Base-by-base conservation (phyloP, 495 filamentous ascomycete species). In the Hypoxylon trugodes region DNA sequence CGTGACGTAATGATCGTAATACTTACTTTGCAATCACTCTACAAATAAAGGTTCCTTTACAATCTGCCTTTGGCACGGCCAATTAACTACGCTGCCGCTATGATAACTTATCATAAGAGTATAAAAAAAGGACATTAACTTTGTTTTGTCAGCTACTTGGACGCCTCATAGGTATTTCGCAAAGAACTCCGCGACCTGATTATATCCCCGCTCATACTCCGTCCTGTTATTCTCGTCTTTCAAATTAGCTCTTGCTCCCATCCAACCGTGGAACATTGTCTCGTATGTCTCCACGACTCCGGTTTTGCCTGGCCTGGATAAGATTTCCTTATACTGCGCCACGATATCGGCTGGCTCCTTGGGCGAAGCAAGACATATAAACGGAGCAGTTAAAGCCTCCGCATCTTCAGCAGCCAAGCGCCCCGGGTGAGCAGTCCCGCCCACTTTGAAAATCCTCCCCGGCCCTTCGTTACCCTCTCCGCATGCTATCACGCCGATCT, bases 261-360 rank as follows among this genome's bases (percentile, higher is more conserved):
- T 48, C 45, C 45, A 48, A 16, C 45, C 45, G 10, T 48, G 45
- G 16, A 48, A 48, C 45, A 48, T 48, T 5, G 15, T 48, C 3
- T 48, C 45, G 8, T 33, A 48, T 4, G 45, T 48, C 45, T 48
- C 45, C 45, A 48, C 45, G 33, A 32, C 26, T 19, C 45, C 45
- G 25, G 22, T n/a, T 28, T 33, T 48, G 1, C 45, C 45, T 1
- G 45, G 45, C 15, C 6, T 19, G 30, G 15, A 13, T 9, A 48
- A 21, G 9, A 48, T 48, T 18, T 48, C 26, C 16, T 48, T 48
- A 21, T 48, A 48, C 45, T 33, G 45, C 7, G 45, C 45, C 28
- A 48, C 45, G 1, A 48, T 5, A 26, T 48, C 45, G 13, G 45
- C 45, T 28, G 45, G 45, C 45, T 48, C 45, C 15, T 16, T 16